These are phyloP conservation scores for Globisporangium recalcitrans DNA, from an alignment of 352 stramenopile genomes.

Conservation along the genomic window DNA sequence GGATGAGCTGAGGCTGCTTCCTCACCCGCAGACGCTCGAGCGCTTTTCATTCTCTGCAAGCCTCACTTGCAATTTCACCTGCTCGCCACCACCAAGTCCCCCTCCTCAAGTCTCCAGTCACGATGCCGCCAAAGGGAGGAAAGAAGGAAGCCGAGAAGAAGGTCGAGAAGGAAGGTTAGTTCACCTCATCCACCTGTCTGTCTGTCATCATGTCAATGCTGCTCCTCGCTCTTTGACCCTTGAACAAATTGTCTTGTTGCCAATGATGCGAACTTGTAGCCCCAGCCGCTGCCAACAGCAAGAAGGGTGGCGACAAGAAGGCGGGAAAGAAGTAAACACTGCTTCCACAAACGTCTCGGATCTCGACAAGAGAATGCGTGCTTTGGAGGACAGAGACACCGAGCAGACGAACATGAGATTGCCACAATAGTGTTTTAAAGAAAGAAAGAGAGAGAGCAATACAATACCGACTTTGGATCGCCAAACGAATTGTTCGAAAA, in stretches of 20 bases:
- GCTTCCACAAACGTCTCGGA: background rate
- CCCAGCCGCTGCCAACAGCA: slow-evolving; percentile 13
- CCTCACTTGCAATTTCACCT: slow-evolving; percentile 1
- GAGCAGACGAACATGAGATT: slow-evolving; percentile 2
- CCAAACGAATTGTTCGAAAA: no score
- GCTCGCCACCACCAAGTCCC: background rate
- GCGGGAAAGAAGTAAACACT: slow-evolving; percentile 30
- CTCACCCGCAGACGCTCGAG: background rate
- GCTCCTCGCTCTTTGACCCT: background rate
- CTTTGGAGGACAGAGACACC: background rate
- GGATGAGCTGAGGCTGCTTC: background rate
- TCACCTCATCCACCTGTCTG: background rate
- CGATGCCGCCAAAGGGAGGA: slow-evolving; percentile 17
- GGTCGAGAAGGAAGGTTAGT: slow-evolving; percentile 21
- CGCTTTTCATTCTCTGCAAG: no score
- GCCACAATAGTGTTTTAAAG: slow-evolving; percentile 6
- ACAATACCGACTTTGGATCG: background rate
- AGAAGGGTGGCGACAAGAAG: slow-evolving; percentile 41
- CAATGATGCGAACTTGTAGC: background rate
- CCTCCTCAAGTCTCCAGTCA: background rate
- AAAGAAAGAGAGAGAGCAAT: slow-evolving; percentile 5
- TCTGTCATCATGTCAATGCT: no score
- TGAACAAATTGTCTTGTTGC: background rate
- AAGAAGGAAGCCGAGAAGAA: slow-evolving; percentile 23
- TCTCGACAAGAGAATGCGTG: background rate